Conservation (phyloP, 805 yeast species). For the baker's yeast (Saccharomyces cerevisiae) region DNA sequence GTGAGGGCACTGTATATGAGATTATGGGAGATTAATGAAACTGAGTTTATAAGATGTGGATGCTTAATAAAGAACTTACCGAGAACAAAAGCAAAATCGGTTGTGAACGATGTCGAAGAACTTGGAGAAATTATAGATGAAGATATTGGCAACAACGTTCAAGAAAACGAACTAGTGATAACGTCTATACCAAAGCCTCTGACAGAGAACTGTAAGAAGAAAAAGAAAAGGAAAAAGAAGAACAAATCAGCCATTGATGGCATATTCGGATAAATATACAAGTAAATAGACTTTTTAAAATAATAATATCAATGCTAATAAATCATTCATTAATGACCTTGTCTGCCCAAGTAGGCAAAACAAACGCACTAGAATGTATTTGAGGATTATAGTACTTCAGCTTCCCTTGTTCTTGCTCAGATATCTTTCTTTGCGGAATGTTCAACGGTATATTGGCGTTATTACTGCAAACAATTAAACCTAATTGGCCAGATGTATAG, state of each 20-base stretch:
- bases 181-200: constrained; percentile 6
- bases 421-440: constrained; percentile 44
- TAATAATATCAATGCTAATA: neutral
- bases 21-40: constrained; percentile 11
- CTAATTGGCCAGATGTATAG: constrained; percentile 83
- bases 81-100: neutral
- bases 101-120: constrained; percentile 23
- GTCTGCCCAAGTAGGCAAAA: constrained; percentile 74
- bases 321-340: constrained; percentile 18
- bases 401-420: constrained; percentile 39
- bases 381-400: constrained; percentile 58
- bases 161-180: neutral
- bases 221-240: constrained; percentile 39
- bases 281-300: neutral
- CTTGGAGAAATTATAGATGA: constrained; percentile 24
- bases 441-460: constrained; percentile 39
- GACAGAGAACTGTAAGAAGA: constrained; percentile 13
- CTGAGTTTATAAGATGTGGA: constrained; percentile 18
- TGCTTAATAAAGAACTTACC: constrained; percentile 1
- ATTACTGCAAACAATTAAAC: constrained; percentile 64
- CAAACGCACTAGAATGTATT: constrained; percentile 66
- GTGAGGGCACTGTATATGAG: constrained; percentile 27
- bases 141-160: neutral
- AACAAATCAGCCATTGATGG: constrained; percentile 58
- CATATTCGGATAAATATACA: constrained; percentile 48